Evolutionary conservation across 164 flowering plant species (phyloP).

Genomic region (Magnolia changhungtana): DNA sequence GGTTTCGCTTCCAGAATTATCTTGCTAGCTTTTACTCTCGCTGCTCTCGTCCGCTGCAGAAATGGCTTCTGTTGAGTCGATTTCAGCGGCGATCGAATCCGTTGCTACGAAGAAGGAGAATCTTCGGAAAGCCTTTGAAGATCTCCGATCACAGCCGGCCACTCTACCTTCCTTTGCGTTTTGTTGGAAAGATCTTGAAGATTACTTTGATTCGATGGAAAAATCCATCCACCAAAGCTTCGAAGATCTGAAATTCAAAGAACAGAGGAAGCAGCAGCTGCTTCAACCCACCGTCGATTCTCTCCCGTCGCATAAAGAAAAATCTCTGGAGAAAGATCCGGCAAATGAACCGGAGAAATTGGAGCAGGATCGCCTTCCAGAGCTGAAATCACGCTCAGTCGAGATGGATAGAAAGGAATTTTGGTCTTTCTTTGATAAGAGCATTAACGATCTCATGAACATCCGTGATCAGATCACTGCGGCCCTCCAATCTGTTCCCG

Average conservation of each 20-base stretch:
- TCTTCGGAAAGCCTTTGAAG: slow-evolving; percentile 42
- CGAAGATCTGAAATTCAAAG: slow-evolving; percentile 17
- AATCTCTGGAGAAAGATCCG: too few relatives aligned
- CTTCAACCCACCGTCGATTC: not conserved
- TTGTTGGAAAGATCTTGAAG: slow-evolving; percentile 59
- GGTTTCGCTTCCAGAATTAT: too few relatives aligned
- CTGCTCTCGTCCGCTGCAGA: not conserved
- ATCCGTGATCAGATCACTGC: slow-evolving; percentile 35
- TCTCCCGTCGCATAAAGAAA: not conserved
- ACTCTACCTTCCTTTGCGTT: slow-evolving; percentile 40
- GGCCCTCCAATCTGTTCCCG: slow-evolving; percentile 39
- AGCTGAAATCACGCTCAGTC: slow-evolving; percentile 38
- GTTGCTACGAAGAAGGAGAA: slow-evolving; percentile 34
- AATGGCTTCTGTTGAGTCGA: slow-evolving; percentile 23
- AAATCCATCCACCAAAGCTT: slow-evolving; percentile 19
- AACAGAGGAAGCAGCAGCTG: not conserved
- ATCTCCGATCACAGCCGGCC: slow-evolving; percentile 34
- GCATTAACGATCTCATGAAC: slow-evolving; percentile 20
- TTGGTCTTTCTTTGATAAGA: slow-evolving; percentile 28
- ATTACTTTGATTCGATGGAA: slow-evolving; percentile 52
- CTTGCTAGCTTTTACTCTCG: too few relatives aligned
- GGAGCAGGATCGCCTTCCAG: slow-evolving; percentile 25
- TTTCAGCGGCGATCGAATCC: slow-evolving; percentile 33
- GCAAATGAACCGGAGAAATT: too few relatives aligned
- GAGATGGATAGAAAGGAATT: slow-evolving; percentile 57